These are phyloP conservation scores for Pterulicium gracile DNA, from an alignment of 1,284 basidiomycete species.

Conservation along the genomic window DNA sequence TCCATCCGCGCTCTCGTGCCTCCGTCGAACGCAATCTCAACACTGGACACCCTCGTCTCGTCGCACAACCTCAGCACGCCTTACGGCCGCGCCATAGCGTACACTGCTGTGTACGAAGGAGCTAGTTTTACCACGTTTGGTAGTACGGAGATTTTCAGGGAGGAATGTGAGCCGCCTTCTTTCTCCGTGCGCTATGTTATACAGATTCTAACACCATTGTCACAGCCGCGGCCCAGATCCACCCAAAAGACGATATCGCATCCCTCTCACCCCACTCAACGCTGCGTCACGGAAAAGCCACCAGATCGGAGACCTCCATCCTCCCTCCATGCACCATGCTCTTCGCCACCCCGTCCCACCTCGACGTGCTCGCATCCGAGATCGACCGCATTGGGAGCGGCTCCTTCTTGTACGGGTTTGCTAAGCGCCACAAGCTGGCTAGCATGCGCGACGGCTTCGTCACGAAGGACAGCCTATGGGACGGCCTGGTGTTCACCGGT, in stretches of 20 bases:
- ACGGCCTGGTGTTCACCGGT: constrained; percentile 57
- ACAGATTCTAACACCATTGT: too few relatives aligned
- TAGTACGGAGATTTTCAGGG: constrained; percentile 40
- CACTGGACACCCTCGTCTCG: constrained; percentile 66
- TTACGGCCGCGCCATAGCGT: constrained; percentile 63
- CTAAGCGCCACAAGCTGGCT: constrained; percentile 63
- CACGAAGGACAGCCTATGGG: constrained; percentile 70
- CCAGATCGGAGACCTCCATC: too few relatives aligned
- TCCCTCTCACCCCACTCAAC: too few relatives aligned
- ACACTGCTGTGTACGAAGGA: constrained; percentile 66
- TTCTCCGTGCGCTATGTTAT: too few relatives aligned
- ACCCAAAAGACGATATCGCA: too few relatives aligned
- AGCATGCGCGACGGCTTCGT: constrained; percentile 57
- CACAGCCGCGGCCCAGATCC: too few relatives aligned
- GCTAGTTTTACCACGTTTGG: constrained; percentile 56
- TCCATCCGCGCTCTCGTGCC: constrained; percentile 59
- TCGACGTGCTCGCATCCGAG: constrained; percentile 42
- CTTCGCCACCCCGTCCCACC: constrained; percentile 50
- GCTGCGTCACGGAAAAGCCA: too few relatives aligned
- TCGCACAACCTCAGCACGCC: constrained; percentile 57
- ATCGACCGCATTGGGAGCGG: constrained; percentile 36
- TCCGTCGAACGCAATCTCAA: constrained; percentile 44
- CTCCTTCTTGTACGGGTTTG: constrained; percentile 45
- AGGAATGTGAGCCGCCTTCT: constrained; percentile 16
- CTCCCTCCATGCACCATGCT: constrained; percentile 60